Evolutionary conservation across 2,329 filamentous ascomycete genomes (phyloP), one percentile per base, ranked within the genome.

Genomic region (Fusarium tupiense): DNA sequence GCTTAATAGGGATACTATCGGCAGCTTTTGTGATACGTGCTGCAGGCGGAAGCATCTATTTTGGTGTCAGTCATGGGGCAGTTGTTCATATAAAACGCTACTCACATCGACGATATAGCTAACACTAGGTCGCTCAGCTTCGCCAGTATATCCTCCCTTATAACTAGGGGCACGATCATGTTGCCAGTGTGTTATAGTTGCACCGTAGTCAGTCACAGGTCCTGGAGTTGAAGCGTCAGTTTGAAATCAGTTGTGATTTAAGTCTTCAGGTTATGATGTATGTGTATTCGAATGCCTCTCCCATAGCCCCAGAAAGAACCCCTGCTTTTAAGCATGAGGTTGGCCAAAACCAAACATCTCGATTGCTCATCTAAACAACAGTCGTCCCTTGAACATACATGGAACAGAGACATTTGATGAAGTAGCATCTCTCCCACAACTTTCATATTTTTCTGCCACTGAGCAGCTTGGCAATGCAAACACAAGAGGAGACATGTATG

Each of bases 101-200:
- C 92, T 83, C 80, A 96, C 94, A 87, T 98, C 93, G 52, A 97
- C 90, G 49, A 97, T 93, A 81, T 96, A 98, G 85, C 94, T 98
- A 44, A 92, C 86, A 81, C 93, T 97, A 2, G 95, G 95, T 66
- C 96, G 87, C 83, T 98, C 96, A 50, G 89, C 86, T 84, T 98
- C 95, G 77, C 94, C 91, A 69, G 87, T 86, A 77, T 91, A 91
- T 11, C 89, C 87, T 65, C 91, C 91, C 80, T 91, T 92, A 84
- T 94, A 96, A 76, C 91, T 91, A 35, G 83, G 82, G 14, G 79
- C 89, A 64, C 96, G 91, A 80, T 94, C 91, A 79, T 93, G 92
- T 89, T 97, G 94, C 94, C 94, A 99, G 83, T 97, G 94, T 60
- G 93, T 92, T 81, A 97, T 90, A 16, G 94, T 96, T 31, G 95